These are phyloP conservation scores for Schizothecium vesticola DNA, from an alignment of 495 filamentous ascomycete genomes.

Conservation along the genomic window DNA sequence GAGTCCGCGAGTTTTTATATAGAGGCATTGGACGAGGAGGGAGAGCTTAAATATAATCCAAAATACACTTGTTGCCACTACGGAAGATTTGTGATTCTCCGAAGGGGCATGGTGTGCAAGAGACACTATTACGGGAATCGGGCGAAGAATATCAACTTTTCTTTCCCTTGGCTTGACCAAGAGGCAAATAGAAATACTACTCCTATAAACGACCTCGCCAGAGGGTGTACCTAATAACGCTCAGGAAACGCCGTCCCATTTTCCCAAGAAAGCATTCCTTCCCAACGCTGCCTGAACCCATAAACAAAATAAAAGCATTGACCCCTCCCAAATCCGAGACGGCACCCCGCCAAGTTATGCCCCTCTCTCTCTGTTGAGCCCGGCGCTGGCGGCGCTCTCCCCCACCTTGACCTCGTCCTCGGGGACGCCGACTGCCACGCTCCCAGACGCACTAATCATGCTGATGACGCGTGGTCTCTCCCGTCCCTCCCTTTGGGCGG, in stretches of 20 bases:
- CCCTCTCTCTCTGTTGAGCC: slow-evolving; percentile 15
- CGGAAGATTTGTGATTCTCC: too few relatives aligned
- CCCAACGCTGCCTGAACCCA: background rate
- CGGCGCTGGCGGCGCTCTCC: slow-evolving; percentile 51
- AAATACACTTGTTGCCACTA: too few relatives aligned
- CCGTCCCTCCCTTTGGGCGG: slow-evolving; percentile 25
- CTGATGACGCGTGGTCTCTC: slow-evolving; percentile 33
- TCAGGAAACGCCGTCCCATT: background rate
- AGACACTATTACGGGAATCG: too few relatives aligned
- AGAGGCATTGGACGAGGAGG: too few relatives aligned
- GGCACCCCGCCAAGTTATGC: background rate
- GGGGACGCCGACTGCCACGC: slow-evolving; percentile 39
- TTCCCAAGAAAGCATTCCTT: background rate
- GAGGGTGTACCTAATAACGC: background rate
- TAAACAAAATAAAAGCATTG: background rate
- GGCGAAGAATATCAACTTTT: too few relatives aligned
- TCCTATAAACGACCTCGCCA: background rate
- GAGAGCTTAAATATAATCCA: too few relatives aligned
- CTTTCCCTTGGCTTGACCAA: background rate
- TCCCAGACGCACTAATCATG: slow-evolving; percentile 30
- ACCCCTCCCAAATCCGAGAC: background rate
- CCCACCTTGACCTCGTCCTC: slow-evolving; percentile 50
- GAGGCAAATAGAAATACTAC: background rate
- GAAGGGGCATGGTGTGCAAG: too few relatives aligned
- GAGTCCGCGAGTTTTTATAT: too few relatives aligned